Conservation (phyloP, 345 rosid species). For the Ailanthus altissimus region DNA sequence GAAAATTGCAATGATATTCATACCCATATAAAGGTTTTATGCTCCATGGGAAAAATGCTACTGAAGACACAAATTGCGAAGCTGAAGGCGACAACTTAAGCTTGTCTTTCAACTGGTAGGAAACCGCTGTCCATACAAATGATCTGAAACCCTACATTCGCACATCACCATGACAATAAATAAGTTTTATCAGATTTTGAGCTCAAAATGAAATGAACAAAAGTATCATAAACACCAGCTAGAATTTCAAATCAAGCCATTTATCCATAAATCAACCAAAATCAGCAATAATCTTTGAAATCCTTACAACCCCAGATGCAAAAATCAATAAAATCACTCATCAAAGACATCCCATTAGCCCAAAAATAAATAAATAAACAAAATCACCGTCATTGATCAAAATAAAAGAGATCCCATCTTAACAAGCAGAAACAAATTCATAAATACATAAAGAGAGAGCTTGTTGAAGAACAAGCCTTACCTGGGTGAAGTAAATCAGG, state of each 20-base stretch:
- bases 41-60: conserved; percentile 97
- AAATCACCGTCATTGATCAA: not conserved
- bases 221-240: not conserved
- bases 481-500: conserved; percentile 95
- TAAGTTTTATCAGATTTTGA: not conserved
- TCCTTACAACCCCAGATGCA: not conserved
- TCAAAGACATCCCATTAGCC: not conserved
- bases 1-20: conserved; percentile 15
- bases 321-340: not conserved
- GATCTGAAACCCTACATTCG: conserved; percentile 87
- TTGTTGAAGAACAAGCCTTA: conserved; percentile 4
- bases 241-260: not conserved
- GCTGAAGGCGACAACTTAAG: conserved; percentile 93
- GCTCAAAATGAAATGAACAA: not conserved
- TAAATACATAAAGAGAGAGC: not conserved
- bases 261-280: not conserved
- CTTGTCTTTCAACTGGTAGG: conserved; percentile 88
- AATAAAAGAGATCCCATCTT: not conserved
- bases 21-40: conserved; percentile 96
- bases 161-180: conserved; percentile 5
- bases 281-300: not conserved
- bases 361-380: not conserved
- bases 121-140: conserved; percentile 97
- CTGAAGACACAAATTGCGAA: conserved; percentile 79
- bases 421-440: not conserved